These are phyloP conservation scores for Neofusicoccum cordaticola DNA, from an alignment of 2,329 filamentous ascomycete species.

Conservation along the genomic window DNA sequence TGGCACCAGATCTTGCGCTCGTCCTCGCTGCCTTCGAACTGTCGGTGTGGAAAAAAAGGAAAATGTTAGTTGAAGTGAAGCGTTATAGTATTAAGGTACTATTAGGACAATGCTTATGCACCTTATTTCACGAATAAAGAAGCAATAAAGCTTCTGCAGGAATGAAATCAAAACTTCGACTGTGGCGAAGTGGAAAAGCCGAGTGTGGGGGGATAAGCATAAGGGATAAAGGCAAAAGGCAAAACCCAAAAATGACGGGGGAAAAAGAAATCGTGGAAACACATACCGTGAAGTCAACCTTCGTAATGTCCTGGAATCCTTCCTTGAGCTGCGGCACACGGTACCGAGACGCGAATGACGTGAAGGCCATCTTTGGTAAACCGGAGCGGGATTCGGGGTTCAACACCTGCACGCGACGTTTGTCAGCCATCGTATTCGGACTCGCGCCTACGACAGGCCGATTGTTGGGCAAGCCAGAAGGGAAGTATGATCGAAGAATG, in stretches of 20 bases:
- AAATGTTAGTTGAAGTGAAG: not conserved
- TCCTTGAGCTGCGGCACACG: conserved; percentile 69
- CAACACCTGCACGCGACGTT: conserved; percentile 45
- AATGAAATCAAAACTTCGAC: not conserved
- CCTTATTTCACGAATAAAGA: not conserved
- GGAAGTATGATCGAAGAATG: not conserved
- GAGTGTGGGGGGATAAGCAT: not conserved
- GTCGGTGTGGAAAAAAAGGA: conserved; percentile 16
- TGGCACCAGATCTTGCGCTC: conserved; percentile 70
- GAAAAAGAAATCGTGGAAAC: not conserved
- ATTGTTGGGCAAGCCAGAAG: not conserved
- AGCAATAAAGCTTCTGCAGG: not conserved
- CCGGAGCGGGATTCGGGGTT: conserved; percentile 78
- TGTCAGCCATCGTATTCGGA: not conserved
- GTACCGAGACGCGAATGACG: conserved; percentile 69
- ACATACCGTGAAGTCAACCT: conserved; percentile 66
- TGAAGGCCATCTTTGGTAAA: conserved; percentile 79
- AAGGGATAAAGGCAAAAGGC: not conserved
- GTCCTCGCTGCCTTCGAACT: conserved; percentile 67
- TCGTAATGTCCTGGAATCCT: conserved; percentile 77
- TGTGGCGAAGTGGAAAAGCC: not conserved
- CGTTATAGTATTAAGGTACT: not conserved
- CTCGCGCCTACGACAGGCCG: too few relatives aligned
- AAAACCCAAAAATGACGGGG: not conserved
- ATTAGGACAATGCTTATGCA: conserved; percentile 1